A percentile compares a stretch with the other conserved stretches of the same genome.
Evolutionary conservation across 176 grass and related monocot species (phyloP).

Genomic region (Metroxylon sagu): DNA sequence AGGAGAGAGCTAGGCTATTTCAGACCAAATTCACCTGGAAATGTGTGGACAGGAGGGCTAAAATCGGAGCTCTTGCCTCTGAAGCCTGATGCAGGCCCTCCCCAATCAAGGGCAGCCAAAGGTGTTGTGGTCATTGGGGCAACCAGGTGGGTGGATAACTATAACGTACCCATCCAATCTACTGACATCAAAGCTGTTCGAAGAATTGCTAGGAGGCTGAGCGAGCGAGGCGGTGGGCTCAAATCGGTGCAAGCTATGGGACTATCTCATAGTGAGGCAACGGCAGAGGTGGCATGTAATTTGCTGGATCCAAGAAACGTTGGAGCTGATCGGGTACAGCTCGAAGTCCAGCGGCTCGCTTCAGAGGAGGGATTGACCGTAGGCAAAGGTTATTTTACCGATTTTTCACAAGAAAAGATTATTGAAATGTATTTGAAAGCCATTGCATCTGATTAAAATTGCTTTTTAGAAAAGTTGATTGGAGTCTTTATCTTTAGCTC

Average conservation of each 20-base stretch:
- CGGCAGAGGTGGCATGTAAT: slow-evolving; percentile 64
- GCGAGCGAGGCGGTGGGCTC: slow-evolving; percentile 67
- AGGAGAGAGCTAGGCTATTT: slow-evolving; percentile 77
- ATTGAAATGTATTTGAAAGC: slow-evolving; percentile 30
- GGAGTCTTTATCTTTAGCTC: no score
- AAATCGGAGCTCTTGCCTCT: slow-evolving; percentile 6
- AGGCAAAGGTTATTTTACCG: slow-evolving; percentile 63
- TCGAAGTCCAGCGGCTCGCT: slow-evolving; percentile 29
- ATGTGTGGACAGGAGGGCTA: slow-evolving; percentile 41
- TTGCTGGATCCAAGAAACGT: slow-evolving; percentile 40
- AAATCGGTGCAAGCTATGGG: slow-evolving; percentile 65
- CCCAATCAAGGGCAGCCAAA: slow-evolving; percentile 19
- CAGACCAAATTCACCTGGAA: slow-evolving; percentile 41
- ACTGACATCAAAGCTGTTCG: slow-evolving; percentile 31
- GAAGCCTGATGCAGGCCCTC: slow-evolving; percentile 43
- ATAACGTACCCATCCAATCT: slow-evolving; percentile 49
- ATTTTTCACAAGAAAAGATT: slow-evolving; percentile 46
- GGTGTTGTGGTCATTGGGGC: slow-evolving; percentile 62
- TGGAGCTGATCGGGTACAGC: slow-evolving; percentile 42
- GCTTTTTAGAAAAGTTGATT: no score
- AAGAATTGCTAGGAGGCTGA: slow-evolving; percentile 45
- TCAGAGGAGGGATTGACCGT: slow-evolving; percentile 28
- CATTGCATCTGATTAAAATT: slow-evolving; percentile 3
- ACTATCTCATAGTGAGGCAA: slow-evolving; percentile 33
- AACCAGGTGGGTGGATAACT: slow-evolving; percentile 68